Evolutionary conservation across 176 grass and related monocot species (phyloP), one percentile per base, ranked within the genome.

Genomic region (Aegilops umbellulata): DNA sequence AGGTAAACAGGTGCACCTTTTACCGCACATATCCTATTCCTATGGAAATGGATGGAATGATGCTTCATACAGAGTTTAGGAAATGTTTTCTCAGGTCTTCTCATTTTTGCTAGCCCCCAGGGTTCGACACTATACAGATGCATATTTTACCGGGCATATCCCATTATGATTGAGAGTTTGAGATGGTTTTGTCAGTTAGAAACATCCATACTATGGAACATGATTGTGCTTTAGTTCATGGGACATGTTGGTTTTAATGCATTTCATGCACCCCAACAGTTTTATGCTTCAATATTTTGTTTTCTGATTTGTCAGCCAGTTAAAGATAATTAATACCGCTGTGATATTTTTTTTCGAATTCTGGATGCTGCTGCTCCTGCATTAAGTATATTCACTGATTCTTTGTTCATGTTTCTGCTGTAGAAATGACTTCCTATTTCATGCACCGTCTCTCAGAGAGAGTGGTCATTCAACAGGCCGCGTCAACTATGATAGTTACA

Each of bases 371-470:
- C 58, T 65, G 22, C 39, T 62, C 38, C 42, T 76, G 13, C 63
- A 29, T 86, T 44, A 17, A 74, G 20, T 84, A 80, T 53, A 39
- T 78, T 65, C 1, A 78, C 47, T 80, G 41, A 90, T 53, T 79
- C 17, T 10, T 13, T 77, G 63, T 71, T 61, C 65, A n/a, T 93
- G 17, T 85, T 87, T 80, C 39, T 41, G 31, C 77, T 89, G 61
- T 82, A 93, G 91, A 89, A 67, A 49, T 67, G 86, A 71, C 57
- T 71, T 36, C 9, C 61, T 66, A 20, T 89, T 83, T 91, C 84
- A 95, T 38, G 78, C 86, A 80, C 83, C 84, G 65, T 76, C 82
- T 77, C 67, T 72, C 14, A 34, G 76, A 82, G 93, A 95, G 49
- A 90, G 65, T 84, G 74, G 81, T 51, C 88, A 84, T 83, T 85